Base-by-base conservation (phyloP, 805 yeast genomes). In the Hanseniaspora lindneri region DNA sequence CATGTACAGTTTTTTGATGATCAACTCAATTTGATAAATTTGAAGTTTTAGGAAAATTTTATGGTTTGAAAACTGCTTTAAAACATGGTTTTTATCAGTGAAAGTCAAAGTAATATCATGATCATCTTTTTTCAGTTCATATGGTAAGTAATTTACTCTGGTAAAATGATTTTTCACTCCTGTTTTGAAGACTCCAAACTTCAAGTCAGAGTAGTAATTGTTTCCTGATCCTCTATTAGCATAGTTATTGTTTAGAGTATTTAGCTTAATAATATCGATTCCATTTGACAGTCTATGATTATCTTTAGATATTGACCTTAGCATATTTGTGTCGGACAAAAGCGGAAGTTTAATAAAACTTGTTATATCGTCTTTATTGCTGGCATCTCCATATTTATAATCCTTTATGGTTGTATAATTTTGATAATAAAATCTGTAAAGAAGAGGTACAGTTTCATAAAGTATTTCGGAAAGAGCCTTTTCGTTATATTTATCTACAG, bases 381-480 rank as follows among this genome's bases (percentile, higher is more conserved):
- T 24, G 25, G 23, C 28, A 24, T 37, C 25, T 24, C 41, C 41
- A 6, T 39, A 32, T 20, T 28, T 14, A 23, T 44, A 44, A 4
- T 37, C 27, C 3, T 16, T 11, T n/a, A 23, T 30, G 23, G 39
- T 21, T 8, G 43, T 39, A n/a, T 46, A 46, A 16, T 40, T 46
- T 7, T 32, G 27, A 24, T 46, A 46, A 14, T 46, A 46, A 19
- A 28, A 46, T 13, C 19, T 37, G 24, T 39, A 46, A n/a, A 46
- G 10, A 11, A 46, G 14, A 4, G 49, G 49, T 20, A 46, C 20
- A n/a, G 49, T 46, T 8, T 11, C 17, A 25, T 39, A 46, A 11
- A 46, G 23, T 11, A 46, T 46, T 4, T 37, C 29, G 4, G 24
- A 20, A 37, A 37, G 9, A 14, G 9, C 21, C 8, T 24, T 23